Base-by-base conservation (phyloP, 805 yeast species). In the Ogataea allantospora region DNA sequence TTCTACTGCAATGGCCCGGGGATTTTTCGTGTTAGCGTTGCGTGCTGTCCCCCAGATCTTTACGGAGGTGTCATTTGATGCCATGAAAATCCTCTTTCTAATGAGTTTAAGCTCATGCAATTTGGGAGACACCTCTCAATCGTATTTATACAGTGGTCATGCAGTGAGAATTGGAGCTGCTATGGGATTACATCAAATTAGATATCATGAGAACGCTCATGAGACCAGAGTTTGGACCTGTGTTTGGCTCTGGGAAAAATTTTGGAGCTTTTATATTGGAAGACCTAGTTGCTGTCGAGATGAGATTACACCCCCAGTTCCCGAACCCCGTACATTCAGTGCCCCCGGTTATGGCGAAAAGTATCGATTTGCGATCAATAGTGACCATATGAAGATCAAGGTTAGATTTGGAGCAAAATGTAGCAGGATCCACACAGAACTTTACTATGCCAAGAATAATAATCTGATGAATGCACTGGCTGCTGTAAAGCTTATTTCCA, bases 261-360 rank as follows among this genome's bases (percentile, higher is more conserved):
- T 50, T 33, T 53, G 57, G 57, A 50, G 57, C 24, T 51, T 51
- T 22, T 53, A 54, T 37, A 54, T 53, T 9, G 58, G 58, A 2
- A 46, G 50, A 29, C 56, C 56, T 11, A 43, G 52, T 21, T 35
- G 44, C 5, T 28, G 30, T n/a, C 34, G 48, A 20, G 50, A 44
- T 11, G 44, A 46, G 22, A 36, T 44, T 12, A 28, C 35, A 5
- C 30, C 27, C 7, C 51, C 49, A 5, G 16, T 7, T 6, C 29
- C 47, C 17, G 24, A 46, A 5, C 8, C 42, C 23, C 4, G 8
- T 9, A 21, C 11, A 10, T 21, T 21, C 23, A 21, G n/a, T 9
- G 23, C 23, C 11, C 8, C 23, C 4, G 23, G 23, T 9, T 21
- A 21, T 21, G 23, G 23, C 11, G 23, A 21, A n/a, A 21, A 21